Base-by-base conservation (phyloP, 1,284 basidiomycete genomes). In the Boletellus deceptivus region DNA sequence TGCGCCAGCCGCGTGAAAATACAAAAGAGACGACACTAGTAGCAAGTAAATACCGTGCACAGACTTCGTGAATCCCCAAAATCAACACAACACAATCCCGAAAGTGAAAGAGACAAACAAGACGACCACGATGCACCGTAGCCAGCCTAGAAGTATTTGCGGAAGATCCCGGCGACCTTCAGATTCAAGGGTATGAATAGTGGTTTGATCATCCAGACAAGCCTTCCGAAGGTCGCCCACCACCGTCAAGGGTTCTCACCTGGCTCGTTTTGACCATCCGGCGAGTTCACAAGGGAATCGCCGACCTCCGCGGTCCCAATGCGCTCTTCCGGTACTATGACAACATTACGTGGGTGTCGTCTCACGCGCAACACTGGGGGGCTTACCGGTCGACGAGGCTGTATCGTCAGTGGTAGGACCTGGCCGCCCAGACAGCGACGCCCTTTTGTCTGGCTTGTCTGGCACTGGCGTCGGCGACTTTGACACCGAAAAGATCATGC, bases 161-260 rank as follows among this genome's bases (percentile, higher is more conserved):
- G 70, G 60, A 77, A 59, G 62, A 71, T 73, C 75, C 70, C 76
- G 77, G 82, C 82, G 77, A 82, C 78, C 78, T 75, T 79, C 70
- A 77, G 75, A 69, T 75, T 69, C 57, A 78, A 65, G 59, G 75
- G 73, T 60, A 74, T 69, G 56, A 77, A 59, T 50, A 77, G 58
- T 46, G 70, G 68, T 60, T 76, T 62, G 55, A 72, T 70, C 58
- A 75, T 66, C 72, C 74, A 74, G 60, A 74, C 72, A 53, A 78
- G 62, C 55, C 65, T 62, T 71, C 78, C 72, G 62, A 81, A 72
- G 72, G 77, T 73, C 76, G 79, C 79, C 80, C 79, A 75, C 70
- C 70, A 75, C 73, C 78, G 75, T 82, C 80, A 82, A 42, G 59
- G 61, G 50, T 38, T 54, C 50, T 53, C 55, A 42, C 46, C 54